Evolutionary conservation across 805 yeast genomes (phyloP).

Genomic region (Starmerella vaccinii): DNA sequence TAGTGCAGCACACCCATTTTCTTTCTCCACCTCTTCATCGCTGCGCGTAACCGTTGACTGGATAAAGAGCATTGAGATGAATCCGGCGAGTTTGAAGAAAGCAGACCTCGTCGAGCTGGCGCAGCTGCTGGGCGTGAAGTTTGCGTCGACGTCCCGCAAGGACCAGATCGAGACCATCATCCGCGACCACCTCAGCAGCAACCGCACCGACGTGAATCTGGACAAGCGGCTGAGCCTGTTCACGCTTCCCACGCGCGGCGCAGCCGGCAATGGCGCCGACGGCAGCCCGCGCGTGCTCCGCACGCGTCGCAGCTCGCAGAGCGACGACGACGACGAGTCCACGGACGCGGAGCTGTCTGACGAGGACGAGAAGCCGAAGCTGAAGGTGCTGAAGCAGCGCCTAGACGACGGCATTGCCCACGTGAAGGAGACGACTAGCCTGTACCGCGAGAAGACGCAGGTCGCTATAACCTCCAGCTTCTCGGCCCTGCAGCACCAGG

Average conservation of each 20-base stretch:
- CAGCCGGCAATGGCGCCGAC: not conserved
- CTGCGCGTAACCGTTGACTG: not conserved
- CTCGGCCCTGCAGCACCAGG: constrained; percentile 6
- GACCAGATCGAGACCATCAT: constrained; percentile 10
- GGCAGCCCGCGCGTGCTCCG: not conserved
- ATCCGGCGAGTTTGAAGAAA: constrained; percentile 4
- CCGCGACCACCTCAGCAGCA: not conserved
- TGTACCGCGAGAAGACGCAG: not conserved
- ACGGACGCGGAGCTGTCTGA: not conserved
- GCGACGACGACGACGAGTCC: not conserved
- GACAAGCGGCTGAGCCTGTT: constrained; percentile 4
- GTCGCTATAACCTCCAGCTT: not conserved
- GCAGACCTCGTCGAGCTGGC: constrained; percentile 11
- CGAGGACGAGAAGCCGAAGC: not conserved
- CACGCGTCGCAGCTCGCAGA: not conserved
- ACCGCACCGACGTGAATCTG: constrained; percentile 6
- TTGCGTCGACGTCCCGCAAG: constrained; percentile 6
- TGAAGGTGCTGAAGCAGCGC: not conserved
- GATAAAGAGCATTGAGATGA: not conserved
- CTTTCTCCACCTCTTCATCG: not conserved
- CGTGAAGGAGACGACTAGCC: not conserved
- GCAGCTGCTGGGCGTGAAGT: constrained; percentile 1
- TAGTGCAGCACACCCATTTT: not conserved
- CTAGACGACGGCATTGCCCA: not conserved
- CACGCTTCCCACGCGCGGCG: not conserved